Percentiles rank a stretch among this genome's conserved stretches.
These are phyloP conservation scores for Aleurites moluccanus DNA, from an alignment of 441 rosid species.

Conservation along the genomic window DNA sequence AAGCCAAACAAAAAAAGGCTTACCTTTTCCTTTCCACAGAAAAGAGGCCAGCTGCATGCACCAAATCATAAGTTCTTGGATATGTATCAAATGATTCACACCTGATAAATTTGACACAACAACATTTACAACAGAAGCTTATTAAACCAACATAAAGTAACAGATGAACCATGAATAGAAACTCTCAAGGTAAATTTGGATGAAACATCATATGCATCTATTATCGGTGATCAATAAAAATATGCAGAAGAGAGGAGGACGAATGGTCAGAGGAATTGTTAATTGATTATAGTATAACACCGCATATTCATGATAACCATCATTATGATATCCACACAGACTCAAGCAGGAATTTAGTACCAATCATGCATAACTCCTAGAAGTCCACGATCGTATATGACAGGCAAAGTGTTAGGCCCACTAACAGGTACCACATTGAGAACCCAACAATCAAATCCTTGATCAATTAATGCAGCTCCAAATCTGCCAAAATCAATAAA, in stretches of 20 bases:
- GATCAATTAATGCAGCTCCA: constrained; percentile 82
- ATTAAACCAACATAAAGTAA: constrained; percentile 10
- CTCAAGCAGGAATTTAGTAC: constrained; percentile 39
- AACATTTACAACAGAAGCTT: constrained; percentile 5
- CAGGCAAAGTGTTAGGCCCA: constrained; percentile 92
- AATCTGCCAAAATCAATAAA: constrained; percentile 54
- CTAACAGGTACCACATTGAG: constrained; percentile 89
- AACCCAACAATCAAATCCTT: constrained; percentile 82
- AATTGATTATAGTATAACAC: not conserved
- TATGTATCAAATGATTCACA: constrained; percentile 97
- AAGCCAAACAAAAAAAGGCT: constrained; percentile 4
- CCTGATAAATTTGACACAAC: constrained; percentile 46
- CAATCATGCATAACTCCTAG: constrained; percentile 96
- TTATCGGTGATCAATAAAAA: not conserved
- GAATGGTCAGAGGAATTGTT: not conserved
- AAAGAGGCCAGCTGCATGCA: constrained; percentile 90
- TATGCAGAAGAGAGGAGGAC: not conserved
- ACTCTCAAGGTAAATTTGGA: constrained; percentile 3
- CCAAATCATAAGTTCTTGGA: constrained; percentile 88
- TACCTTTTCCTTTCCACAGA: constrained; percentile 89
- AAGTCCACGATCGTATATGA: constrained; percentile 94
- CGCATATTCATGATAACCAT: constrained; percentile 1
- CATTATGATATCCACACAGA: constrained; percentile 1
- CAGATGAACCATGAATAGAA: not conserved
- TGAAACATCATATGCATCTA: not conserved